Conservation (phyloP, 768 basidiomycete genomes). For the Gymnopilus junonius region DNA sequence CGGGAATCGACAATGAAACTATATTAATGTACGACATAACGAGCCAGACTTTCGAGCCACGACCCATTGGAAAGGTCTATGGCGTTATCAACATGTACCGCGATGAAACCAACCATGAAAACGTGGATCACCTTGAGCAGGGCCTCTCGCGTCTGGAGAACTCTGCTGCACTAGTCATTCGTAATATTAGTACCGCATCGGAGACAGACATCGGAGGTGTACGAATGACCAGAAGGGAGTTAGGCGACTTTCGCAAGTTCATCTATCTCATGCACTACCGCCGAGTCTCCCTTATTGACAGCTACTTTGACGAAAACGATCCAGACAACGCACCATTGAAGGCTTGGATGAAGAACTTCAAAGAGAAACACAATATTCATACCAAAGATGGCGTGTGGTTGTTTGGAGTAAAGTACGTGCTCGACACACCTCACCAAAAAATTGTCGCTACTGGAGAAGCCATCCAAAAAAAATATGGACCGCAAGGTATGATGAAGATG, state of each 20-base stretch:
- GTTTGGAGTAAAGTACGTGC: slow-evolving; percentile 26
- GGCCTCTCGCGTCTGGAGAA: slow-evolving; percentile 31
- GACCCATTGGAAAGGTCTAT: slow-evolving; percentile 19
- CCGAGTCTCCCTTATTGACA: slow-evolving; percentile 4
- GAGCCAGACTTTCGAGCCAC: slow-evolving; percentile 12
- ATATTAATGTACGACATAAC: slow-evolving; percentile 21
- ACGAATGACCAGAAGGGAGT: slow-evolving; percentile 16
- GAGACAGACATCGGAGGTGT: not conserved
- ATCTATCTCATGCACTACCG: slow-evolving; percentile 35
- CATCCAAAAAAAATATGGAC: not conserved
- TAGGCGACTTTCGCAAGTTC: slow-evolving; percentile 32
- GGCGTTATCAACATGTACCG: slow-evolving; percentile 26
- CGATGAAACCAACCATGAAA: slow-evolving; percentile 17
- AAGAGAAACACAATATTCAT: slow-evolving; percentile 19
- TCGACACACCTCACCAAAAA: slow-evolving; percentile 29
- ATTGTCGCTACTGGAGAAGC: not conserved
- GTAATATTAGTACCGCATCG: slow-evolving; percentile 10
- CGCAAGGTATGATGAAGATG: not conserved
- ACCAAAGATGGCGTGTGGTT: slow-evolving; percentile 28
- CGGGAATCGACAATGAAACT: slow-evolving; percentile 15
- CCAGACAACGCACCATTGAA: slow-evolving; percentile 14
- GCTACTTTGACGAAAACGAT: slow-evolving; percentile 26
- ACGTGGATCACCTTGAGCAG: slow-evolving; percentile 30
- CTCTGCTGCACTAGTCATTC: slow-evolving; percentile 19
- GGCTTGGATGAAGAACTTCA: slow-evolving; percentile 21